Evolutionary conservation across 805 yeast genomes (phyloP).

Genomic region (Pichia thaimueangensis): DNA sequence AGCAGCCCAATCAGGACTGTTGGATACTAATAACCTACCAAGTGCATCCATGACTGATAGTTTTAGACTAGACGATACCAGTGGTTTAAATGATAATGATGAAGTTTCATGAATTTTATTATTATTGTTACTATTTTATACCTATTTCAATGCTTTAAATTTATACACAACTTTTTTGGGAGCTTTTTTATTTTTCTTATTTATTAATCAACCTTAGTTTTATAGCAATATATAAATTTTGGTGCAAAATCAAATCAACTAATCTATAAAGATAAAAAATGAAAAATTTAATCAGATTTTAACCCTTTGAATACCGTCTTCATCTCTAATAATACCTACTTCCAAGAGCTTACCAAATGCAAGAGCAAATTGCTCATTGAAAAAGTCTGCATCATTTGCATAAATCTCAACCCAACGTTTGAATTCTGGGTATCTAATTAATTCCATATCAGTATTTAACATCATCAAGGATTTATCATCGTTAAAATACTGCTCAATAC

Average conservation of each 20-base stretch:
- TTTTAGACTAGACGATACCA: conserved; percentile 46
- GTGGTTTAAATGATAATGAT: conserved; percentile 28
- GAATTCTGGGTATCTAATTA: conserved; percentile 53
- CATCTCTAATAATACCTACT: conserved; percentile 32
- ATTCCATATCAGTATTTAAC: conserved; percentile 75
- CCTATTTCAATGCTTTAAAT: no score
- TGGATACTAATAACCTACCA: conserved; percentile 51
- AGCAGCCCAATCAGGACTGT: conserved; percentile 39
- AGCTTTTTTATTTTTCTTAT: no score
- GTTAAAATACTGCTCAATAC: conserved; percentile 34
- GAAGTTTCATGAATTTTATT: conserved; percentile 1
- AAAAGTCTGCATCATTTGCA: conserved; percentile 58
- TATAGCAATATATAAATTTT: background rate
- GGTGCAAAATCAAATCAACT: background rate
- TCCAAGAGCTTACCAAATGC: conserved; percentile 64
- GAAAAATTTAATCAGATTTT: conserved; percentile 19
- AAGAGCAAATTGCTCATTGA: conserved; percentile 56
- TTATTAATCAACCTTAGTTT: background rate
- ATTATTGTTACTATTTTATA: no score
- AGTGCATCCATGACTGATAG: conserved; percentile 40
- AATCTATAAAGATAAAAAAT: no score
- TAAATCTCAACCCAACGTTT: conserved; percentile 56
- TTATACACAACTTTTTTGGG: no score
- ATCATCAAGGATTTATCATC: conserved; percentile 54
- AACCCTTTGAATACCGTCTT: conserved; percentile 27